Evolutionary conservation across 2,329 filamentous ascomycete genomes (phyloP).

Genomic region (Colletotrichum karsti): DNA sequence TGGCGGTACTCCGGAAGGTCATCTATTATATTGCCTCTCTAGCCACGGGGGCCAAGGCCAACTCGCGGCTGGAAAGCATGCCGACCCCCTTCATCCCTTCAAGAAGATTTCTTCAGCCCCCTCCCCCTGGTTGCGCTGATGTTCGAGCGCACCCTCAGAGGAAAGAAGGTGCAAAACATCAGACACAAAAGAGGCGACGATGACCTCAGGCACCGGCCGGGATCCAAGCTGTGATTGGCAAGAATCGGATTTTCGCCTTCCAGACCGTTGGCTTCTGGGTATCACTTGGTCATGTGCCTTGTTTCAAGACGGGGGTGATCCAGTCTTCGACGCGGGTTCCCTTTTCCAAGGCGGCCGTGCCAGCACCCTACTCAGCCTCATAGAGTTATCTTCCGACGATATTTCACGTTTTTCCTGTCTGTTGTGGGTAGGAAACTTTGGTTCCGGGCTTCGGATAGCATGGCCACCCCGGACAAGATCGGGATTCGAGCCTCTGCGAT

Average conservation of each 20-base stretch:
- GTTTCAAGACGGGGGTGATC: slow-evolving; percentile 27
- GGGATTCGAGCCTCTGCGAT: not conserved
- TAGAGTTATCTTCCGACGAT: slow-evolving; percentile 26
- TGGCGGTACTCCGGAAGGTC: not conserved
- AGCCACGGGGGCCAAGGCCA: not conserved
- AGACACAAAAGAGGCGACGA: slow-evolving; percentile 22
- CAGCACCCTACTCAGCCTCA: slow-evolving; percentile 3
- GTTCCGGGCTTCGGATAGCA: slow-evolving; percentile 5
- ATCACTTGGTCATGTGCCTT: slow-evolving; percentile 17
- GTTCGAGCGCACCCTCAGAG: slow-evolving; percentile 1
- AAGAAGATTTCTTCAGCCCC: slow-evolving; percentile 6
- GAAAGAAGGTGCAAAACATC: slow-evolving; percentile 19
- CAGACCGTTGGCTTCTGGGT: not conserved
- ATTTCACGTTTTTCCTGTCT: slow-evolving; percentile 14
- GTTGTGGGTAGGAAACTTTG: not conserved
- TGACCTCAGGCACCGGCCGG: slow-evolving; percentile 5
- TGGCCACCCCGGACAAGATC: not conserved
- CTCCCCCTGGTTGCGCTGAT: slow-evolving; percentile 17
- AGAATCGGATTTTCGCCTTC: slow-evolving; percentile 5
- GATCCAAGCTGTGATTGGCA: not conserved
- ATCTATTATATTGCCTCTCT: not conserved
- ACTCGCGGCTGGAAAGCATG: not conserved
- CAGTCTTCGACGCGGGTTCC: not conserved
- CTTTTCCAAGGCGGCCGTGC: slow-evolving; percentile 4
- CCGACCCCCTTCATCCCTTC: slow-evolving; percentile 18